phyloP scores from a whole-genome alignment of 176 grass and related monocot genomes.

The bread wheat (Triticum aestivum) region IWGSC_CS_RefSeq_v2.1 NC_057807.1:566218044-566218543 shows the following conservation, averaged over 20 bases:
- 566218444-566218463: not conserved
- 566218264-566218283: slow-evolving; percentile 10
- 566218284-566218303: not conserved
- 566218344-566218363: not conserved
- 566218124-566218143: slow-evolving; percentile 95
- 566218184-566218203: not conserved
- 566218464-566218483: not conserved
- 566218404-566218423: too few relatives aligned
- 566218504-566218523: not conserved
- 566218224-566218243: not conserved
- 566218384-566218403: too few relatives aligned
- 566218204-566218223: not conserved
- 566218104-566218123: slow-evolving; percentile 92
- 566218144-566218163: slow-evolving; percentile 88
- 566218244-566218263: not conserved
- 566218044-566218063: too few relatives aligned
- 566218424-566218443: too few relatives aligned
- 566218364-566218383: too few relatives aligned
- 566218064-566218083: slow-evolving; percentile 5
- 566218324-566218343: not conserved
- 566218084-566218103: slow-evolving; percentile 81
- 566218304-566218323: slow-evolving; percentile 6
- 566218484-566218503: not conserved
- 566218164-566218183: slow-evolving; percentile 75
- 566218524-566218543: not conserved